phyloP scores from a whole-genome alignment of 371 early-diverging fungal species.

The Mucor velutinosus region DNA sequence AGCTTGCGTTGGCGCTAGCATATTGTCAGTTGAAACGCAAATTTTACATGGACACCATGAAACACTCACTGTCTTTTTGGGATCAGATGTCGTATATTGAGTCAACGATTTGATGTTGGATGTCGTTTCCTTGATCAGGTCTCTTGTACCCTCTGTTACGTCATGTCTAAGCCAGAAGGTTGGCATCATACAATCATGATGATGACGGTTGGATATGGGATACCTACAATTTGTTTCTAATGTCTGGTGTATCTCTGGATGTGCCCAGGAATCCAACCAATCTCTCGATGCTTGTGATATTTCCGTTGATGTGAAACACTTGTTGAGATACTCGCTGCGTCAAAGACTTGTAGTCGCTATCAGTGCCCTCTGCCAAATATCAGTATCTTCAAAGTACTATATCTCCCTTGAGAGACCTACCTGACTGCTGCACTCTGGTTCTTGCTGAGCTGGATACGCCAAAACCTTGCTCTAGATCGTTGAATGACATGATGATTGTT shows the following conservation, averaged over 20 bases:
- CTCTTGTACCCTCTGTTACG: constrained; percentile 80
- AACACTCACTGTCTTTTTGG: constrained; percentile 32
- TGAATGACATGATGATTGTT: constrained; percentile 46
- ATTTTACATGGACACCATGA: not conserved
- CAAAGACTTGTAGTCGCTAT: constrained; percentile 57
- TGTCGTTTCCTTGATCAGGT: constrained; percentile 79
- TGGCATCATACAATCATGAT: not conserved
- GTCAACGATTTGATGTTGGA: constrained; percentile 73
- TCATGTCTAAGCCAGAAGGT: constrained; percentile 59
- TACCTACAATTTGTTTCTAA: constrained; percentile 73
- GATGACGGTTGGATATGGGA: not conserved
- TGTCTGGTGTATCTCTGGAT: constrained; percentile 73
- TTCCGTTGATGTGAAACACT: constrained; percentile 75
- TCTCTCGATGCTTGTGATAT: constrained; percentile 81
- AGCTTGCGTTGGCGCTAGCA: constrained; percentile 72
- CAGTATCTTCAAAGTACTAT: not conserved
- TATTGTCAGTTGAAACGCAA: not conserved
- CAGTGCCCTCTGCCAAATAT: constrained; percentile 41
- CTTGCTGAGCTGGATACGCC: constrained; percentile 23
- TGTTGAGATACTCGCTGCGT: constrained; percentile 69
- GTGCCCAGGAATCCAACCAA: constrained; percentile 80
- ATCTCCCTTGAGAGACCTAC: constrained; percentile 8
- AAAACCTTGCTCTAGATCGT: constrained; percentile 59
- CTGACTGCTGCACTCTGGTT: constrained; percentile 23
- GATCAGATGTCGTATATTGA: constrained; percentile 36